Percentiles rank a stretch among this genome's conserved stretches.
Conservation (phyloP, 1,284 basidiomycete genomes). For the Ustilago bromivora region DNA sequence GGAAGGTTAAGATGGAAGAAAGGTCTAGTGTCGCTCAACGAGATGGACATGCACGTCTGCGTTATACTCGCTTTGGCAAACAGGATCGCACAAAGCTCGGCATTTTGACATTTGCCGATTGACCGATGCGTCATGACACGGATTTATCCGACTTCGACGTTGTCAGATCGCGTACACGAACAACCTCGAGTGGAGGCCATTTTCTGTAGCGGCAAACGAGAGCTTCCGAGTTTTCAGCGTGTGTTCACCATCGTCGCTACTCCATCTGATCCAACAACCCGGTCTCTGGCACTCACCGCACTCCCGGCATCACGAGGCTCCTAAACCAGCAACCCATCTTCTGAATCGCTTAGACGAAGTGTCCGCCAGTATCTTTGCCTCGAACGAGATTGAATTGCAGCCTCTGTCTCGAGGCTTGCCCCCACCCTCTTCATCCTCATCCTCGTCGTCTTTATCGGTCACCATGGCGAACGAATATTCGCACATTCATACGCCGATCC, state of each 20-base stretch:
- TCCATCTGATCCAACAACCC: background rate
- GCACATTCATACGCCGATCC: conserved; percentile 72
- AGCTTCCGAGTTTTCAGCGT: background rate
- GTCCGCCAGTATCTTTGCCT: conserved; percentile 24
- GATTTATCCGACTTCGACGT: background rate
- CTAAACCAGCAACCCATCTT: background rate
- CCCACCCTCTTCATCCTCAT: background rate
- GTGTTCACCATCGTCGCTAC: background rate
- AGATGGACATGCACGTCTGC: background rate
- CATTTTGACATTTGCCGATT: background rate
- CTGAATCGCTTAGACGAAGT: background rate
- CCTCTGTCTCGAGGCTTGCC: conserved; percentile 30
- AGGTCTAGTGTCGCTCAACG: background rate
- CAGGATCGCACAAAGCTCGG: conserved; percentile 5
- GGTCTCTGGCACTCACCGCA: background rate
- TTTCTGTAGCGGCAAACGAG: background rate
- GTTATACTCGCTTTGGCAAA: conserved; percentile 2
- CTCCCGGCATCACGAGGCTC: background rate
- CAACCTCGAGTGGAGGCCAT: background rate
- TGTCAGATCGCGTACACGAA: background rate
- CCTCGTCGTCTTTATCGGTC: background rate
- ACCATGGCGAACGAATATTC: conserved; percentile 25
- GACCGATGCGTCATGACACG: background rate
- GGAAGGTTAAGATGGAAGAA: background rate
- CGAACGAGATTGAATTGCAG: conserved; percentile 25